phyloP scores from a whole-genome alignment of 202 grass and related monocot species.

The Hordeum pubiflorum region DNA sequence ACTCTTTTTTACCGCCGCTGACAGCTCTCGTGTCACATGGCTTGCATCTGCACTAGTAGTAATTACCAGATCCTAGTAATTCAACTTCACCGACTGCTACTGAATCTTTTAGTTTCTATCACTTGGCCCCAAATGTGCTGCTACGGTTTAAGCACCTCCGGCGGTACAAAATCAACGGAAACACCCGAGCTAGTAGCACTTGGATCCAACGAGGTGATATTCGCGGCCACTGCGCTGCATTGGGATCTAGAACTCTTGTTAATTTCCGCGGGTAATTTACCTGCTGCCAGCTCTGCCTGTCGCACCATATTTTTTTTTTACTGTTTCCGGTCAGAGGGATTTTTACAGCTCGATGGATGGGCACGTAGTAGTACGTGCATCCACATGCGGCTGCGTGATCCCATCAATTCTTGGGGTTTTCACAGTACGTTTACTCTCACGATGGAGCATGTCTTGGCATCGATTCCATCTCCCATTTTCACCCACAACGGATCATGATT shows the following conservation, averaged over 20 bases:
- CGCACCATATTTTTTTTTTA: neutral
- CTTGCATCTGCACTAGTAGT: neutral
- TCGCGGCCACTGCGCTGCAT: slow-evolving; percentile 1
- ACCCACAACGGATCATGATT: neutral
- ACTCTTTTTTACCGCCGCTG: neutral
- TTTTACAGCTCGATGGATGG: slow-evolving; percentile 25
- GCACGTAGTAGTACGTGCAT: neutral
- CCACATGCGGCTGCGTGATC: slow-evolving; percentile 39
- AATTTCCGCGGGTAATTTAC: slow-evolving; percentile 17
- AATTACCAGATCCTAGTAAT: too few relatives aligned
- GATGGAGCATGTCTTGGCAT: slow-evolving; percentile 28
- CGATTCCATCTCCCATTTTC: neutral
- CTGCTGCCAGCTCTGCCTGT: neutral
- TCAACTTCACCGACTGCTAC: too few relatives aligned
- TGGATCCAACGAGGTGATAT: slow-evolving; percentile 1
- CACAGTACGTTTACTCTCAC: slow-evolving; percentile 23
- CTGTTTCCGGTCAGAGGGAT: neutral
- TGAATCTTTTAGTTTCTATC: too few relatives aligned
- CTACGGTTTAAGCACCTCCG: neutral
- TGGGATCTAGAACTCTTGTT: slow-evolving; percentile 33
- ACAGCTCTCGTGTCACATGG: neutral
- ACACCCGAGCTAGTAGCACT: neutral
- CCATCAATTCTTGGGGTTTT: slow-evolving; percentile 28
- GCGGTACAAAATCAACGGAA: neutral
- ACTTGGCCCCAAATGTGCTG: too few relatives aligned